phyloP scores from a whole-genome alignment of 164 flowering plant species.

The Stephania japonica region DNA sequence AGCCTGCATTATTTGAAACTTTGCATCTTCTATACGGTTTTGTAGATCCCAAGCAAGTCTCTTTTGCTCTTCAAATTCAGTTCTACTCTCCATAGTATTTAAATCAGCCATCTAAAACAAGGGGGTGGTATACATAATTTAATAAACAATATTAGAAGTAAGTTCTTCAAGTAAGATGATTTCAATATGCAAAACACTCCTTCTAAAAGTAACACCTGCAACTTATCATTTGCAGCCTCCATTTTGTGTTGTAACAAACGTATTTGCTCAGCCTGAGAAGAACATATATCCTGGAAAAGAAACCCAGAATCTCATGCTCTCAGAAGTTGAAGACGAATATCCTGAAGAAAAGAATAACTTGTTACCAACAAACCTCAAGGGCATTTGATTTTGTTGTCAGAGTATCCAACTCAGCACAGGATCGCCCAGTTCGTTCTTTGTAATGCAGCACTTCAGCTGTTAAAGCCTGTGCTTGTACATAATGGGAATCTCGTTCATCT shows the following conservation, averaged over 20 bases:
- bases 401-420: conserved; percentile 39
- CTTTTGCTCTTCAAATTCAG: conserved; percentile 56
- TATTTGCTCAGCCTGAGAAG: conserved; percentile 50
- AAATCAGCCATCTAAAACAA: conserved; percentile 50
- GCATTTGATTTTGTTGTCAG: conserved; percentile 39
- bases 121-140: background rate
- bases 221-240: conserved; percentile 48
- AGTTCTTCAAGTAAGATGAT: background rate
- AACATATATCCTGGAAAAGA: conserved; percentile 50
- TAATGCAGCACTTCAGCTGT: conserved; percentile 37
- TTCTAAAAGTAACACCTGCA: conserved; percentile 41
- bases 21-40: conserved; percentile 62
- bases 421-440: conserved; percentile 47
- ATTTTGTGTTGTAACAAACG: conserved; percentile 49
- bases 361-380: conserved; percentile 51
- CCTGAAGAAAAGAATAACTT: background rate
- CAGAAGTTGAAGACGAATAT: background rate
- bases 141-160: background rate
- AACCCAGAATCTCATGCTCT: background rate
- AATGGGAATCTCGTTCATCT: conserved; percentile 57
- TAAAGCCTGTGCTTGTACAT: conserved; percentile 29
- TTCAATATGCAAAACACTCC: background rate
- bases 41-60: conserved; percentile 45
- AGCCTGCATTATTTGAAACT: conserved; percentile 68
- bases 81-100: conserved; percentile 45